Evolutionary conservation across 345 rosid genomes (phyloP).

Genomic region (Eutrema yunnanense): DNA sequence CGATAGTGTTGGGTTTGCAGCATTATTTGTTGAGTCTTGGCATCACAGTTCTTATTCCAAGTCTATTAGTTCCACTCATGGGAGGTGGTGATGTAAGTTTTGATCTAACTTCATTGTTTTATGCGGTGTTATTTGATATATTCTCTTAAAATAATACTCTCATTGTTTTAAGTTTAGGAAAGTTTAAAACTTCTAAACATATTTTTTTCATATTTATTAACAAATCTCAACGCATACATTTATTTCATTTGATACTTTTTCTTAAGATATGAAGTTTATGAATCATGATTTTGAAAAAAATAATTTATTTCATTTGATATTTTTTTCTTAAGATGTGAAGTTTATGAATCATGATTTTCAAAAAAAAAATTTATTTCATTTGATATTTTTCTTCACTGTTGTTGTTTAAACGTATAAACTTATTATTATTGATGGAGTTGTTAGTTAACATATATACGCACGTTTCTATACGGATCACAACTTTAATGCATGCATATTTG

Average conservation of each 20-base stretch:
- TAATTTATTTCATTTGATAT: too few relatives aligned
- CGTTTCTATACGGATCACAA: too few relatives aligned
- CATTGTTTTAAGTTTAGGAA: background rate
- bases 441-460: too few relatives aligned
- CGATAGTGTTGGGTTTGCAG: constrained; percentile 51
- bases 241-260: too few relatives aligned
- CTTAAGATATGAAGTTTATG: too few relatives aligned
- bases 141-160: background rate
- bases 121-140: background rate
- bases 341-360: background rate
- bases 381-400: background rate
- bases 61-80: constrained; percentile 65
- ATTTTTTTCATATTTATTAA: background rate
- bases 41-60: constrained; percentile 56
- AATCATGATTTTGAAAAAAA: background rate
- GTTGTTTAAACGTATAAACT: background rate
- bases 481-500: too few relatives aligned
- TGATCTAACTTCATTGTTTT: background rate
- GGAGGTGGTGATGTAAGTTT: constrained; percentile 60
- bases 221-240: background rate
- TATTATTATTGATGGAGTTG: too few relatives aligned
- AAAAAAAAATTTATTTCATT: too few relatives aligned
- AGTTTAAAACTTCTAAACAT: background rate
- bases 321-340: too few relatives aligned
- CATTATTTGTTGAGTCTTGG: constrained; percentile 63